These are phyloP conservation scores for Phialocephala subalpina DNA, from an alignment of 2,329 filamentous ascomycete species.

Conservation along the genomic window DNA sequence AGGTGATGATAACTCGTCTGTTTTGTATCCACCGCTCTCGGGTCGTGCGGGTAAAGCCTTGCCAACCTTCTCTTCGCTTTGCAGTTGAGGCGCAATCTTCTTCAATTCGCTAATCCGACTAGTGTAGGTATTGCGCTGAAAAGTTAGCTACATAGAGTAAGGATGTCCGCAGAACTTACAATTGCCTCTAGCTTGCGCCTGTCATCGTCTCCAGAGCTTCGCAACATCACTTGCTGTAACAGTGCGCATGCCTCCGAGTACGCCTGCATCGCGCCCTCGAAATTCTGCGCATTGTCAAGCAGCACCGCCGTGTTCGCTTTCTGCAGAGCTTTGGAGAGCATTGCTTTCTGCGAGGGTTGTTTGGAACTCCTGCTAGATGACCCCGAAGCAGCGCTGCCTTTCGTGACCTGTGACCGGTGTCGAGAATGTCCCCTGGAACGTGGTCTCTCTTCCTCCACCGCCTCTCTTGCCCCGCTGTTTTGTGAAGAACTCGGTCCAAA, in stretches of 20 bases:
- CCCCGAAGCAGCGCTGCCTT: conserved; percentile 54
- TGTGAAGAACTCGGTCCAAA: conserved; percentile 21
- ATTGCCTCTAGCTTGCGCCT: conserved; percentile 92
- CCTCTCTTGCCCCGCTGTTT: conserved; percentile 15
- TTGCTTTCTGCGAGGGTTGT: conserved; percentile 84
- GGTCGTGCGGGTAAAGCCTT: conserved; percentile 81
- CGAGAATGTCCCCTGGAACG: conserved; percentile 50
- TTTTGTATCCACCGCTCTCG: conserved; percentile 66
- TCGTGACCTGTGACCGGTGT: conserved; percentile 54
- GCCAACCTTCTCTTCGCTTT: conserved; percentile 72
- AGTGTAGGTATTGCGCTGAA: conserved; percentile 85
- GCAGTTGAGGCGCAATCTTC: conserved; percentile 67
- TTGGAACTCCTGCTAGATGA: conserved; percentile 47
- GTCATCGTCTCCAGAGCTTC: conserved; percentile 86
- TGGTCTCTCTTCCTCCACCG: conserved; percentile 24
- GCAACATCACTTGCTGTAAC: conserved; percentile 84
- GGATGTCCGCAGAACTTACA: conserved; percentile 62
- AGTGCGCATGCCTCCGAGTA: conserved; percentile 92
- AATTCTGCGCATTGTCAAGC: conserved; percentile 95
- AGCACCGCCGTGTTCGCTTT: conserved; percentile 97
- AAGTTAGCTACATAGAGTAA: conserved; percentile 29
- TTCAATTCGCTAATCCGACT: conserved; percentile 88
- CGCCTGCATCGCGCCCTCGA: conserved; percentile 87
- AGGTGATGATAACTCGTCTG: conserved; percentile 45
- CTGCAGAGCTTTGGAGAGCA: conserved; percentile 94